These are phyloP conservation scores for Termitomyces sp. DNA, from an alignment of 768 basidiomycete species.

Conservation along the genomic window DNA sequence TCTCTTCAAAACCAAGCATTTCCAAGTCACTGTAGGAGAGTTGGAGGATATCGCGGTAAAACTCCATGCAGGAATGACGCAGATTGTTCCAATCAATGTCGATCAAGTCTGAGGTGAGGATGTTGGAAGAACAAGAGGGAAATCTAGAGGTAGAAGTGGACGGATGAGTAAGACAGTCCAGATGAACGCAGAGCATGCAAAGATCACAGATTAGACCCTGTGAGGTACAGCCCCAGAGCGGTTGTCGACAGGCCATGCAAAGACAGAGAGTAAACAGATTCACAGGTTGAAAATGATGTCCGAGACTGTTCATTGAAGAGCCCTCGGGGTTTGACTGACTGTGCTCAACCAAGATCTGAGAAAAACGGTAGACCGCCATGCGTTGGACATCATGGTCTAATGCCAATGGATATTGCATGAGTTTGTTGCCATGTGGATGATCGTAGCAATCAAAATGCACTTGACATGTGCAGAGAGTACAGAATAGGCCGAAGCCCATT, in stretches of 20 bases:
- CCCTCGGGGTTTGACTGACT: slow-evolving; percentile 12
- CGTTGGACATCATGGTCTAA: slow-evolving; percentile 46
- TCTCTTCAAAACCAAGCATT: slow-evolving; percentile 61
- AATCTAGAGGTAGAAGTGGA: slow-evolving; percentile 20
- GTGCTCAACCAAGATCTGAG: slow-evolving; percentile 35
- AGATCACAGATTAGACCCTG: slow-evolving; percentile 64
- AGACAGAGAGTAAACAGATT: slow-evolving; percentile 75
- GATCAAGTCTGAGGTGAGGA: slow-evolving; percentile 42
- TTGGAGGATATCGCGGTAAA: slow-evolving; percentile 44
- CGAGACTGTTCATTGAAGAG: slow-evolving; percentile 21
- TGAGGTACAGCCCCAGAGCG: slow-evolving; percentile 66
- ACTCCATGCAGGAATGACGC: slow-evolving; percentile 51
- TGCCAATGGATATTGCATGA: slow-evolving; percentile 48
- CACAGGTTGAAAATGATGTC: slow-evolving; percentile 53
- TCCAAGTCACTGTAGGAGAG: slow-evolving; percentile 43
- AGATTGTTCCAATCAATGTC: slow-evolving; percentile 50
- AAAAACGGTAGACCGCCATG: slow-evolving; percentile 63
- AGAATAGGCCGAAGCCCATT: slow-evolving; percentile 67
- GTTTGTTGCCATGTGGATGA: slow-evolving; percentile 57
- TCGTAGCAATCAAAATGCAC: slow-evolving; percentile 83
- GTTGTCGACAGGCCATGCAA: slow-evolving; percentile 62
- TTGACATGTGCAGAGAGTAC: slow-evolving; percentile 64
- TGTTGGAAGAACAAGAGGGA: slow-evolving; percentile 35
- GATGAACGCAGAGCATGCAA: slow-evolving; percentile 63
- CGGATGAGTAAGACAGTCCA: slow-evolving; percentile 36